A percentile compares a stretch with the other conserved stretches of the same genome.
These are phyloP conservation scores for Elymus sibiricus DNA, from an alignment of 176 grass and related monocot species.

Conservation along the genomic window DNA sequence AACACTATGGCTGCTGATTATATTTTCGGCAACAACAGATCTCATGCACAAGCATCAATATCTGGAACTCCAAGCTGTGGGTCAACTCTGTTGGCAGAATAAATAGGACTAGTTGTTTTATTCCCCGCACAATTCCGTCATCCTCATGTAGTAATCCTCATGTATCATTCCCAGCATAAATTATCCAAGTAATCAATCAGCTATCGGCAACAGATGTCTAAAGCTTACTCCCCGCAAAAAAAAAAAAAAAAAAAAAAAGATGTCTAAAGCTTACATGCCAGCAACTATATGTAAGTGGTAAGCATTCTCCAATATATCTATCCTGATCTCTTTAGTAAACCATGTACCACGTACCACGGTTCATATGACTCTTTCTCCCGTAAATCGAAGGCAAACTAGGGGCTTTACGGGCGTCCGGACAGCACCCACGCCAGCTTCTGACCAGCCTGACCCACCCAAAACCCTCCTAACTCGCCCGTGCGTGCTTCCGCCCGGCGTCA, in stretches of 20 bases:
- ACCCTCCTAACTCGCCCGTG: no score
- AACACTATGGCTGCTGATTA: background rate
- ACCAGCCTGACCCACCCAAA: no score
- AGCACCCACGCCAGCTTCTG: no score
- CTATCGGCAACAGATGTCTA: background rate
- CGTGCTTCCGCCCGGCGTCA: no score
- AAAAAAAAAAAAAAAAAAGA: no score
- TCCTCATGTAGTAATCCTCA: background rate
- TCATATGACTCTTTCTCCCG: no score
- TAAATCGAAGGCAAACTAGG: no score
- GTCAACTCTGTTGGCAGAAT: slow-evolving; percentile 10
- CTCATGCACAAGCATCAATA: background rate
- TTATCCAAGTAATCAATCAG: background rate
- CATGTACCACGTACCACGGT: no score
- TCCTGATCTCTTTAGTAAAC: background rate
- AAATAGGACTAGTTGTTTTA: background rate
- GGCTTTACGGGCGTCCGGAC: no score
- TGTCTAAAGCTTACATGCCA: background rate
- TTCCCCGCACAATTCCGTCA: background rate
- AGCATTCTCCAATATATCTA: background rate
- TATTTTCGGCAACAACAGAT: background rate
- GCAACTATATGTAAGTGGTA: background rate
- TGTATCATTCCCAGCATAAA: background rate
- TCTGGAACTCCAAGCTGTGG: background rate
- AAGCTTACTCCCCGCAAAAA: no score